Base-by-base conservation (phyloP, 2,329 filamentous ascomycete species). In the Knufia petricola region DNA sequence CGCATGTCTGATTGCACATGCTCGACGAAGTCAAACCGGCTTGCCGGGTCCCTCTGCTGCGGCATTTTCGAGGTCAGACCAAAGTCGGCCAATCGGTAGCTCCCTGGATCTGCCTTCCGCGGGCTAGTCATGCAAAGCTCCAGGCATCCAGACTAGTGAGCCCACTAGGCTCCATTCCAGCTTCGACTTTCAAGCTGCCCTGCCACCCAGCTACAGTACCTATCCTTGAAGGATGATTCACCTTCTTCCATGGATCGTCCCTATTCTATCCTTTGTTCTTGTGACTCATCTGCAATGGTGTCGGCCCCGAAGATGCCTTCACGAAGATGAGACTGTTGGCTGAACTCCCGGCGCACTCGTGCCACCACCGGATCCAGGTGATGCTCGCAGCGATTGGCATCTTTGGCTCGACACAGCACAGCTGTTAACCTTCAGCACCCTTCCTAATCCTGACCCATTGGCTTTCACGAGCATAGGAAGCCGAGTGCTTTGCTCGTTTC, bases 71-170 rank as follows among this genome's bases (percentile, higher is more conserved):
- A 36, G 28, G 13, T 36, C 32, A 36, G 15, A n/a, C 15, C 32
- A n/a, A 17, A 13, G 4, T 17, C 6, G 6, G 15, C 26, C 41
- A 32, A 31, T 32, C 24, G 41, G 41, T 32, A 15, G 24, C 3
- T 19, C 6, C 20, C 12, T 26, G 26, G 12, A 28, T 12, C 12
- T 6, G 6, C 6, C 26, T 24, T 42, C 39, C 30, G 28, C 12
- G 19, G 31, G 7, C 28, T 46, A 36, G 37, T 46, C 24, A 36
- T 23, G 17, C 13, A 15, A 21, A 36, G 42, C 42, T 36, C 42
- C 42, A 42, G 39, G 39, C 39, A 42, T 13, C 39, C 20, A 42
- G 28, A 28, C n/a, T n/a, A n/a, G n/a, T n/a, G n/a, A n/a, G n/a
- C n/a, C n/a, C n/a, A n/a, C n/a, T n/a, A n/a, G n/a, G n/a, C n/a